These are phyloP conservation scores for Thelonectria blattea DNA, from an alignment of 2,329 filamentous ascomycete genomes.

Conservation along the genomic window DNA sequence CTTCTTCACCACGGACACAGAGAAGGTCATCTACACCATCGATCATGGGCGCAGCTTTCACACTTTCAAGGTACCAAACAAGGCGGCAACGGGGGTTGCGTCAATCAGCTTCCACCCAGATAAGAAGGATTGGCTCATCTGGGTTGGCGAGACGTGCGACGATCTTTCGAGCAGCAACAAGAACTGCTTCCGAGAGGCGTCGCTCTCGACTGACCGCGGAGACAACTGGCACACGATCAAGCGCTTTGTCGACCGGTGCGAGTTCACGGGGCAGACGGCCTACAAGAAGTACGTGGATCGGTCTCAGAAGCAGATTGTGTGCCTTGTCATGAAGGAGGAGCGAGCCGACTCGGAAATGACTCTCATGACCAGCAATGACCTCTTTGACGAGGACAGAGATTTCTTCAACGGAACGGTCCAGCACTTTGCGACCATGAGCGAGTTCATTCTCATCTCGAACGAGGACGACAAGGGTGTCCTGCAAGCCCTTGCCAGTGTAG, in stretches of 20 bases:
- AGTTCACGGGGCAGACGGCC: slow-evolving; percentile 76
- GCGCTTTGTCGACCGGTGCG: slow-evolving; percentile 79
- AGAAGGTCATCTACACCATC: slow-evolving; percentile 76
- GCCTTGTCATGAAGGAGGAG: slow-evolving; percentile 62
- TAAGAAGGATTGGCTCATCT: slow-evolving; percentile 89
- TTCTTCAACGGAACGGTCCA: slow-evolving; percentile 66
- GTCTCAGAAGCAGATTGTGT: slow-evolving; percentile 62
- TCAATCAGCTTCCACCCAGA: slow-evolving; percentile 82
- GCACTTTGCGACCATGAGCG: slow-evolving; percentile 92
- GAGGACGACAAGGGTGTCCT: slow-evolving; percentile 66
- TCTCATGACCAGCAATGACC: slow-evolving; percentile 79
- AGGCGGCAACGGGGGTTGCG: slow-evolving; percentile 45
- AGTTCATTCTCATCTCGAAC: slow-evolving; percentile 91
- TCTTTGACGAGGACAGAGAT: slow-evolving; percentile 68
- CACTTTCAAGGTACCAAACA: slow-evolving; percentile 72
- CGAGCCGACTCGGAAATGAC: slow-evolving; percentile 66
- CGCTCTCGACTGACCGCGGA: slow-evolving; percentile 79
- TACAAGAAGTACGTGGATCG: slow-evolving; percentile 54
- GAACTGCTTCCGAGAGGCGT: slow-evolving; percentile 76
- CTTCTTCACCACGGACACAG: slow-evolving; percentile 78
- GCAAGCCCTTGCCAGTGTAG: slow-evolving; percentile 81
- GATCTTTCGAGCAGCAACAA: slow-evolving; percentile 49
- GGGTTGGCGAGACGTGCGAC: slow-evolving; percentile 79
- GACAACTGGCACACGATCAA: slow-evolving; percentile 78
- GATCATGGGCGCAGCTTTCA: slow-evolving; percentile 79